Conservation (phyloP, 192 early-diverging fungal genomes). For the Mortierella alpina region DNA sequence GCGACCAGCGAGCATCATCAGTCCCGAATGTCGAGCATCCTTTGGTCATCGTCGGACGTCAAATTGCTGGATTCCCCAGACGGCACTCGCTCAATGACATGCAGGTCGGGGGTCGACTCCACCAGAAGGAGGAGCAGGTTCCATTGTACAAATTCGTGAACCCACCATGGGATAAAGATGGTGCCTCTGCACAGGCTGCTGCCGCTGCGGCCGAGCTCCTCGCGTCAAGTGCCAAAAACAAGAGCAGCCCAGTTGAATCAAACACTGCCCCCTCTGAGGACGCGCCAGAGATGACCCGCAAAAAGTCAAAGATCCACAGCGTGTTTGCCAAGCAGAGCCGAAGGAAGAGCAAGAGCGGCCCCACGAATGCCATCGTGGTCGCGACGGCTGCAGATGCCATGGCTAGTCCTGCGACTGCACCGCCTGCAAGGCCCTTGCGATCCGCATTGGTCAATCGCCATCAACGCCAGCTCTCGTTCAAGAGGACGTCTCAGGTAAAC, state of each 20-base stretch:
- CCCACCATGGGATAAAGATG: slow-evolving; percentile 28
- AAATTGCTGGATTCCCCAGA: slow-evolving; percentile 19
- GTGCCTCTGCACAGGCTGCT: slow-evolving; percentile 9
- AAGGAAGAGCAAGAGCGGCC: slow-evolving; percentile 11
- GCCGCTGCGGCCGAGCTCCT: neutral
- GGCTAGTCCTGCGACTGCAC: neutral
- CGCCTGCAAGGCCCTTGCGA: slow-evolving; percentile 10
- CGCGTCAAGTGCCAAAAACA: neutral
- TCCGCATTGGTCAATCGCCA: slow-evolving; percentile 15
- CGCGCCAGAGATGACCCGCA: no score
- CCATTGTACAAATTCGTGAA: neutral
- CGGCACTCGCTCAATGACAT: slow-evolving; percentile 39
- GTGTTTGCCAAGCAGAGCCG: slow-evolving; percentile 35
- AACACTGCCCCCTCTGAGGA: neutral
- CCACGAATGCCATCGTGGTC: neutral
- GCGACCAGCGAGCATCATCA: slow-evolving; percentile 34
- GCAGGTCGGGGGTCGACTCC: neutral
- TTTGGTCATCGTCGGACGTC: slow-evolving; percentile 12
- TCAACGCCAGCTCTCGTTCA: slow-evolving; percentile 14
- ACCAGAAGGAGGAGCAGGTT: neutral
- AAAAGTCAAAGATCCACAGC: slow-evolving; percentile 20
- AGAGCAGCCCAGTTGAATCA: neutral
- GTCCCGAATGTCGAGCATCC: slow-evolving; percentile 39
- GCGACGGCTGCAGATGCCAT: neutral
- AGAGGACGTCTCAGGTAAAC: neutral